Percentiles rank a stretch among this genome's conserved stretches.
Evolutionary conservation across 73 alveolate species (phyloP).

Genomic region (Effrenium voratum): DNA sequence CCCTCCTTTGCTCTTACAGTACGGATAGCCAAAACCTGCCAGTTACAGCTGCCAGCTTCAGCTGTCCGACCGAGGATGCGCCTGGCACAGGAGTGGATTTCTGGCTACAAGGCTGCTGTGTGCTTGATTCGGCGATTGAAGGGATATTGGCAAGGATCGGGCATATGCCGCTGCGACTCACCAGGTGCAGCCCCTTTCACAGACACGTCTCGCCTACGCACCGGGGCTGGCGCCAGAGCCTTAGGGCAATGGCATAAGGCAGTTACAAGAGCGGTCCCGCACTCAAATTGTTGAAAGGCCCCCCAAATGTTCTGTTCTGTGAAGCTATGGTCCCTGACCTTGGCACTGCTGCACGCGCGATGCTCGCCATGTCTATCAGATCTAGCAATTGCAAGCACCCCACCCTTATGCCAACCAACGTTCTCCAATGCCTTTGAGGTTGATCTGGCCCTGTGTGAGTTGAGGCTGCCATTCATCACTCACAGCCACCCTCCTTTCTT

Average conservation of each 20-base stretch:
- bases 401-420: too few relatives aligned
- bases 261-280: background rate
- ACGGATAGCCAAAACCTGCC: too few relatives aligned
- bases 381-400: too few relatives aligned
- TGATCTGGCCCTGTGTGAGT: too few relatives aligned
- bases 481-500: too few relatives aligned
- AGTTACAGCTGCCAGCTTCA: background rate
- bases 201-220: constrained; percentile 46
- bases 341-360: too few relatives aligned
- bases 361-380: too few relatives aligned
- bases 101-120: constrained; percentile 20
- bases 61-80: constrained; percentile 4
- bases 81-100: constrained; percentile 84
- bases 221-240: constrained; percentile 29
- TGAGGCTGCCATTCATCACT: too few relatives aligned
- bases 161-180: background rate
- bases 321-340: too few relatives aligned
- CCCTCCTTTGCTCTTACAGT: too few relatives aligned
- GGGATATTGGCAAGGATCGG: background rate
- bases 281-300: background rate
- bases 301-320: background rate
- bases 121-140: background rate
- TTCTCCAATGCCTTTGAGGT: too few relatives aligned
- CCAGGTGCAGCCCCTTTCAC: constrained; percentile 70
- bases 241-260: background rate